A percentile compares a stretch with the other conserved stretches of the same genome.
These are phyloP conservation scores for Hypoxylon sp. DNA, from an alignment of 2,329 filamentous ascomycete genomes.

Conservation along the genomic window DNA sequence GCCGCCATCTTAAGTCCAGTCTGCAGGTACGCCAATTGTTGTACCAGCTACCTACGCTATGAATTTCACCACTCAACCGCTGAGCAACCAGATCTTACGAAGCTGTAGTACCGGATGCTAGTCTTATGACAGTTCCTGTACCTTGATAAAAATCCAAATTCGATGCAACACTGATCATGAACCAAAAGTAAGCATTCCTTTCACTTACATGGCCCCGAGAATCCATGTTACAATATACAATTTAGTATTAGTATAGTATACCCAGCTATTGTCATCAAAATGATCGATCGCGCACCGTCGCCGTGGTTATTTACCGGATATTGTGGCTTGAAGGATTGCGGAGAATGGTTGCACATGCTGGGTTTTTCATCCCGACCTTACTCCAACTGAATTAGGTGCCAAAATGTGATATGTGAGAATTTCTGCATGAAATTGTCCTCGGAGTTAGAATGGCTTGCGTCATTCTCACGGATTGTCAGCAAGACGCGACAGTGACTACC, in stretches of 20 bases:
- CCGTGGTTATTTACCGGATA: slow-evolving; percentile 21
- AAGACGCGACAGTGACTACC: slow-evolving; percentile 6
- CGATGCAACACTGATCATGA: neutral
- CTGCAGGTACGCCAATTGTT: slow-evolving; percentile 31
- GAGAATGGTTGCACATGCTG: slow-evolving; percentile 8
- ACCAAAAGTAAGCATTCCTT: neutral
- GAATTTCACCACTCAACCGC: slow-evolving; percentile 12
- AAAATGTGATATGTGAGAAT: slow-evolving; percentile 19
- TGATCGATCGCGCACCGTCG: slow-evolving; percentile 15
- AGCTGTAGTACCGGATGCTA: slow-evolving; percentile 14
- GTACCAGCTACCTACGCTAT: slow-evolving; percentile 15
- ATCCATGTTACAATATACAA: too few species aligned
- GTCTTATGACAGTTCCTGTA: slow-evolving; percentile 29
- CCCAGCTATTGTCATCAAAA: slow-evolving; percentile 1
- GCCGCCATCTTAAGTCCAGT: too few species aligned
- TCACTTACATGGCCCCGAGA: too few species aligned
- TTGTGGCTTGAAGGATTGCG: slow-evolving; percentile 12
- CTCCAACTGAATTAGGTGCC: slow-evolving; percentile 14
- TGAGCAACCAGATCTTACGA: slow-evolving; percentile 16
- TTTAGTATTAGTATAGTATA: too few species aligned
- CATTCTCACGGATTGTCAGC: slow-evolving; percentile 12
- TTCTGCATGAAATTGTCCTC: slow-evolving; percentile 2
- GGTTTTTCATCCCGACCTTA: slow-evolving; percentile 21
- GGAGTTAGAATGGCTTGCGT: slow-evolving; percentile 17
- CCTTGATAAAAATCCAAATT: slow-evolving; percentile 14